A percentile compares a stretch with the other conserved stretches of the same genome.
Conservation (phyloP, 768 basidiomycete genomes). For the Crassisporium funariophilum region DNA sequence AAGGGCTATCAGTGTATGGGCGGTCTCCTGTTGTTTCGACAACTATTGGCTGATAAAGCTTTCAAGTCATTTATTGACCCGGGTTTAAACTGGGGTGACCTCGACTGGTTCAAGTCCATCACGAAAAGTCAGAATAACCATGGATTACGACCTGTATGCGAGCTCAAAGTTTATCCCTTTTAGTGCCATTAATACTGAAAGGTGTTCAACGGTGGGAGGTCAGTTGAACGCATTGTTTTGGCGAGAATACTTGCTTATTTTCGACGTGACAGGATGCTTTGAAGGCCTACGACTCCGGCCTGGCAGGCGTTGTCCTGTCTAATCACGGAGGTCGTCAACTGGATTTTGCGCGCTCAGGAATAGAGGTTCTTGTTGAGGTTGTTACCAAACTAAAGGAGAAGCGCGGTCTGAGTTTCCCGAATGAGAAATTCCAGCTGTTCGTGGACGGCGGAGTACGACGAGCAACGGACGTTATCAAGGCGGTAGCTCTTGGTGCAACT, state of each 20-base stretch:
- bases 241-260: background rate
- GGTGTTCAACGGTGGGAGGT: constrained; percentile 88
- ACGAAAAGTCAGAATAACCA: constrained; percentile 51
- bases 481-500: constrained; percentile 72
- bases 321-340: constrained; percentile 84
- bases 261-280: constrained; percentile 65
- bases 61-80: constrained; percentile 92
- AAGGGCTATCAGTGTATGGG: constrained; percentile 71
- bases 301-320: constrained; percentile 80
- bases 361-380: constrained; percentile 90
- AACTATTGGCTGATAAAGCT: background rate
- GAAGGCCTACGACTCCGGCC: constrained; percentile 74
- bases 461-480: constrained; percentile 83
- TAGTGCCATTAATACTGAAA: constrained; percentile 90
- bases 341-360: constrained; percentile 82
- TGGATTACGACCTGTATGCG: constrained; percentile 34
- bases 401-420: constrained; percentile 73
- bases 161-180: constrained; percentile 22
- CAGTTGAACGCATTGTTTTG: constrained; percentile 13
- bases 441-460: constrained; percentile 94
- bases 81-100: constrained; percentile 80
- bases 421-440: constrained; percentile 80
- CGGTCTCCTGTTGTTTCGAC: background rate
- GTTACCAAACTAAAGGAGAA: constrained; percentile 67
- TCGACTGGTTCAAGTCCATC: constrained; percentile 80